Conservation (phyloP, 2,329 filamentous ascomycete species). For the Lachnellula suecica region DNA sequence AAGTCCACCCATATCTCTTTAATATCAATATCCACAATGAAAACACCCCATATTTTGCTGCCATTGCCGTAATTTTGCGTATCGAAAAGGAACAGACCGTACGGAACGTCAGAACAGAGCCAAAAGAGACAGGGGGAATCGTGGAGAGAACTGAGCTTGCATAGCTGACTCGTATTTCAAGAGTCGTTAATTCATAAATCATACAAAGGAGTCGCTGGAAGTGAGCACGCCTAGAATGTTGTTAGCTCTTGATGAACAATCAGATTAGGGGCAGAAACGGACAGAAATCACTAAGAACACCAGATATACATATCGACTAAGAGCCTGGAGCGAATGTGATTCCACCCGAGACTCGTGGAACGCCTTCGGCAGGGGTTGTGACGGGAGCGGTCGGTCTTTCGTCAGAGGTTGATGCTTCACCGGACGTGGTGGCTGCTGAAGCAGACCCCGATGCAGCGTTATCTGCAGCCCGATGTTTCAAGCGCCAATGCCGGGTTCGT, state of each 20-base stretch:
- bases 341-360: background rate
- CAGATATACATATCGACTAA: background rate
- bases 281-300: background rate
- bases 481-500: constrained; percentile 30
- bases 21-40: background rate
- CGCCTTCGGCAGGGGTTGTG: constrained; percentile 10
- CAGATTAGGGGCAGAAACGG: background rate
- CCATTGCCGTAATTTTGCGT: background rate
- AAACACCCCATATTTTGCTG: background rate
- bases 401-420: constrained; percentile 13
- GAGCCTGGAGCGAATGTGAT: constrained; percentile 8
- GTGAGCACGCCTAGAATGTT: background rate
- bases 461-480: constrained; percentile 24
- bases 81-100: background rate
- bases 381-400: constrained; percentile 10
- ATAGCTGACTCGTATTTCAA: too few relatives aligned
- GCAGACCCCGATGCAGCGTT: constrained; percentile 7
- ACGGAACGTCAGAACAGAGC: background rate
- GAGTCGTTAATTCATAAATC: background rate
- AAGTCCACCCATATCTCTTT: background rate
- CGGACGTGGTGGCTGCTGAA: constrained; percentile 12
- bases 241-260: background rate
- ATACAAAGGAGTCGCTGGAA: background rate
- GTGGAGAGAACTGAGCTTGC: too few relatives aligned
- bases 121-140: too few relatives aligned